Conservation (phyloP, 139 green algal species). For the Chlamydomonas sphaeroides region DNA sequence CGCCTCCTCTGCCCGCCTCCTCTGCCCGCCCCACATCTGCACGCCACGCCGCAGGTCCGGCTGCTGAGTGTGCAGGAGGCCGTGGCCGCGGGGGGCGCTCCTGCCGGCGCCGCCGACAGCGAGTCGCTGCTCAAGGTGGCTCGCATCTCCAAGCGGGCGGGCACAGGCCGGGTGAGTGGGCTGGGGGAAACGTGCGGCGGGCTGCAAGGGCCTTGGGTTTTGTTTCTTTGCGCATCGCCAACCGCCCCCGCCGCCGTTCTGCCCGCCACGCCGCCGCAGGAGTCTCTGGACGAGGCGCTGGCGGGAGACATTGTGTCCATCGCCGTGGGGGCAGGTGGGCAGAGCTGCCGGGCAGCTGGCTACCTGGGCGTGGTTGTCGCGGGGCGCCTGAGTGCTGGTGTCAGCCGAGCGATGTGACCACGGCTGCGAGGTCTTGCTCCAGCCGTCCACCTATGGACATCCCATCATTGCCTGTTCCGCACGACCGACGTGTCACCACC, state of each 20-base stretch:
- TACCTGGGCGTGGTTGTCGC: too few species aligned
- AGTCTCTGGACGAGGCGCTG: slow-evolving; percentile 63
- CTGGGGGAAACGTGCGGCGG: neutral
- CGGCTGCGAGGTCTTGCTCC: too few species aligned
- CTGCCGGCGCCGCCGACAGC: neutral
- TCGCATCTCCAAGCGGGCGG: slow-evolving; percentile 78
- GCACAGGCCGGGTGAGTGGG: slow-evolving; percentile 49
- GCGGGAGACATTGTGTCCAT: slow-evolving; percentile 88
- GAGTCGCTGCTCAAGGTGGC: slow-evolving; percentile 56
- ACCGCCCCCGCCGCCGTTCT: neutral
- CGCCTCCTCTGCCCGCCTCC: too few species aligned
- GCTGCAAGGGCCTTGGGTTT: too few species aligned
- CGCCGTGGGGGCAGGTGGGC: slow-evolving; percentile 62
- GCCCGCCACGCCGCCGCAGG: neutral
- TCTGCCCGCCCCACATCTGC: too few species aligned
- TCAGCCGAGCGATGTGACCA: too few species aligned
- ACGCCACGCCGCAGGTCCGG: neutral
- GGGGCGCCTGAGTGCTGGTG: too few species aligned
- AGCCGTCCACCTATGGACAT: too few species aligned
- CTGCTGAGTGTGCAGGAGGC: too few species aligned
- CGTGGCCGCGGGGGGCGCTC: neutral
- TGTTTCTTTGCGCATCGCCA: neutral
- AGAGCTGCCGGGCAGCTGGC: too few species aligned
- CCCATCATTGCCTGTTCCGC: too few species aligned
- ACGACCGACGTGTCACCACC: too few species aligned